Evolutionary conservation across 495 filamentous ascomycete genomes (phyloP), one percentile per base, ranked within the genome.

Genomic region (Tuber microsphaerosporum): DNA sequence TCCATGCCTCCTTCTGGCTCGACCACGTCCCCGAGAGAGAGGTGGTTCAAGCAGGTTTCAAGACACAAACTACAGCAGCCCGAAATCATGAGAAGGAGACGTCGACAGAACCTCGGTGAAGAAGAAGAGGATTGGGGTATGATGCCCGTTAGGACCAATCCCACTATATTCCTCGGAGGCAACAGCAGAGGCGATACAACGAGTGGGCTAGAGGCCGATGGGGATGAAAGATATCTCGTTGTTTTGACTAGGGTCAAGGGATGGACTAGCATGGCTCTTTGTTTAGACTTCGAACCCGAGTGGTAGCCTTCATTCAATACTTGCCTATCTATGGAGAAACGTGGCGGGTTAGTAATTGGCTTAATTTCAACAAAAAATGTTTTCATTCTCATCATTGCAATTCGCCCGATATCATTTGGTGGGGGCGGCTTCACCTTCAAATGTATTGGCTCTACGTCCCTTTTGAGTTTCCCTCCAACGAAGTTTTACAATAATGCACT

Each of bases 11-110:
- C 77, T 39, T 43, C 68, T 22, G 9, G 42, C 56, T 71, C 71
- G 9, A 51, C 42, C 22, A 31, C 46, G 10, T 73, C 44, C 26
- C 77, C 77, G 14, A 79, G 48, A 48, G 77, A 79, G 69, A 75
- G 77, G 37, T 79, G 78, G 75, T 81, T 81, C 20, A 80, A 72
- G 72, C 79, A 81, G 42, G 77, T 72, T 14, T 81, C 79, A 16
- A 80, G 79, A 51, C 79, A 81, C 68, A 81, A 81, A 26, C 78
- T 81, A 26, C 78, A 81, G 44, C 79, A 81, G 41, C 79, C 79
- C 37, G 79, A 81, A 26, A 81, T 81, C 44, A 81, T 81, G 79
- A 72, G 79, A 68, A 80, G 79, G 68, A 81, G 79, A 34, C 78
- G 79, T 42, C 76, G 79, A 39, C 75, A 75, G 19, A 78, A 73